Evolutionary conservation across 768 basidiomycete genomes (phyloP).

Genomic region (Xerocomus potaroensis): DNA sequence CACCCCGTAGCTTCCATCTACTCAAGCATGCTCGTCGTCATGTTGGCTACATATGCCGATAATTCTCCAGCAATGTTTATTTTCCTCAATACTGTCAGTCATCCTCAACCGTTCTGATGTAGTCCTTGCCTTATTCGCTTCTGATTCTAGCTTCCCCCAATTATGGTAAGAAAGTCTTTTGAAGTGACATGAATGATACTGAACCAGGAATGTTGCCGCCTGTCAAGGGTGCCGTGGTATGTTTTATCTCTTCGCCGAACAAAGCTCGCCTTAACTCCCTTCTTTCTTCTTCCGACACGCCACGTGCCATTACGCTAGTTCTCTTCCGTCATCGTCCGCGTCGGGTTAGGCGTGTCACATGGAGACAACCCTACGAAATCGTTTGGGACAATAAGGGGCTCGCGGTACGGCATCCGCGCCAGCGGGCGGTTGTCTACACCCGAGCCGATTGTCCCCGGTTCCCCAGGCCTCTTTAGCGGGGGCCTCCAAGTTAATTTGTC

Average conservation of each 20-base stretch:
- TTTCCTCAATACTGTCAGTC: constrained; percentile 16
- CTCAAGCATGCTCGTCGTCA: constrained; percentile 9
- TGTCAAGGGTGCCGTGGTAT: constrained; percentile 21
- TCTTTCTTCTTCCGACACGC: not conserved
- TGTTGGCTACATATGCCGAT: constrained; percentile 11
- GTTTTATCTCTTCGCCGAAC: too few relatives aligned
- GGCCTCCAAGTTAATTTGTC: not conserved
- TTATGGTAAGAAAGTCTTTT: constrained; percentile 13
- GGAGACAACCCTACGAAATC: constrained; percentile 5
- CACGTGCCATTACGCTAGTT: constrained; percentile 4
- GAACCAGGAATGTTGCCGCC: too few relatives aligned
- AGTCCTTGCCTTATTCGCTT: not conserved
- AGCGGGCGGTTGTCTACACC: not conserved
- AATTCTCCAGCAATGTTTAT: constrained; percentile 7
- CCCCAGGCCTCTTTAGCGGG: not conserved
- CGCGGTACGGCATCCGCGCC: not conserved
- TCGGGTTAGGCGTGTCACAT: constrained; percentile 20
- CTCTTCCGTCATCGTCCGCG: constrained; percentile 26
- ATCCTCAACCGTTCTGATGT: not conserved
- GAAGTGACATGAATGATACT: not conserved
- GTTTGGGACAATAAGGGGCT: not conserved
- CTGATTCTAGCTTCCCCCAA: constrained; percentile 9
- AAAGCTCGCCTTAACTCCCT: not conserved
- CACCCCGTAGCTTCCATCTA: not conserved
- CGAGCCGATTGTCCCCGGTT: not conserved